A percentile compares a stretch with the other conserved stretches of the same genome.
Conservation (phyloP, 495 filamentous ascomycete species). For the Aspergillus avenaceus region DNA sequence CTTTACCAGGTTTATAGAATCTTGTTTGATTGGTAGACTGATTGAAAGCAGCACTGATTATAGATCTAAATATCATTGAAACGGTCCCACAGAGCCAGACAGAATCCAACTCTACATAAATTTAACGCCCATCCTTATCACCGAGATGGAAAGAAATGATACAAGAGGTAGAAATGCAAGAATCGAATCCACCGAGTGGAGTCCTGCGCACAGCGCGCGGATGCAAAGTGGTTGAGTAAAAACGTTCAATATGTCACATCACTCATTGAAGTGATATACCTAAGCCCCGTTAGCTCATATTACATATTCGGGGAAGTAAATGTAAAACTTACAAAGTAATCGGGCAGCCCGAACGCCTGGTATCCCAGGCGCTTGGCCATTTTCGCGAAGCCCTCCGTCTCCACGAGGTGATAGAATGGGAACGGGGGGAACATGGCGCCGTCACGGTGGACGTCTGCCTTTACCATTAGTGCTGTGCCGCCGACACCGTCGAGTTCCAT, state of each 20-base stretch:
- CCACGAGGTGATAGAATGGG: conserved; percentile 91
- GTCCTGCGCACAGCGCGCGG: conserved; percentile 6
- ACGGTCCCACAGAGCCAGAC: too few relatives aligned
- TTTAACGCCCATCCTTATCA: too few relatives aligned
- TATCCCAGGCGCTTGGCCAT: conserved; percentile 90
- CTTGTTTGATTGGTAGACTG: too few relatives aligned
- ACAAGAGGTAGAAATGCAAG: too few relatives aligned
- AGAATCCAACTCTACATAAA: too few relatives aligned
- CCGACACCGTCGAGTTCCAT: conserved; percentile 87
- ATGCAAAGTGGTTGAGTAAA: neutral
- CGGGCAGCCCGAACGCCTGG: conserved; percentile 78
- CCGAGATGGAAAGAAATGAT: too few relatives aligned
- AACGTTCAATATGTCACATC: conserved; percentile 17
- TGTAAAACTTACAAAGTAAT: conserved; percentile 77
- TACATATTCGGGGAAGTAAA: too few relatives aligned
- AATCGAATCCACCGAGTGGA: too few relatives aligned
- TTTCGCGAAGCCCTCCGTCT: conserved; percentile 97
- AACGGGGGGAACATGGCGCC: conserved; percentile 99
- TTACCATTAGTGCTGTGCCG: conserved; percentile 88
- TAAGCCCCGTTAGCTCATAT: too few relatives aligned
- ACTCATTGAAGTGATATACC: conserved; percentile 93
- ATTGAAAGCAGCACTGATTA: too few relatives aligned
- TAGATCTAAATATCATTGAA: too few relatives aligned
- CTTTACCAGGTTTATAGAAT: too few relatives aligned
- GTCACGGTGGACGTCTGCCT: conserved; percentile 95